Evolutionary conservation across 2,329 filamentous ascomycete genomes (phyloP).

Genomic region (Sporothrix schenckii): DNA sequence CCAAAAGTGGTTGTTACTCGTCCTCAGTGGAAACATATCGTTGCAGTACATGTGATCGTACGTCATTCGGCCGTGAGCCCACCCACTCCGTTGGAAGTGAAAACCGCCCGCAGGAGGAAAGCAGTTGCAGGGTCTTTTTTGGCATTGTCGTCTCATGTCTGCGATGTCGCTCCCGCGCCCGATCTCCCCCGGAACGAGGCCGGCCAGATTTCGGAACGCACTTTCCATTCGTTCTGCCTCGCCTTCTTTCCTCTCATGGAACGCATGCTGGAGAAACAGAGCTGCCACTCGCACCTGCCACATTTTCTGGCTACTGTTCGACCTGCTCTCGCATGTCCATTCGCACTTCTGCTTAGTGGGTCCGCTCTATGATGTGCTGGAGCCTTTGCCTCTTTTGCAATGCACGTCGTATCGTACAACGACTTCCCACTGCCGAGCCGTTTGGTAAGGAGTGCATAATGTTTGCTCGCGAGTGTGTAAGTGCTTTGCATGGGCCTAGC

Average conservation of each 20-base stretch:
- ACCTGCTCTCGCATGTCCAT: not conserved
- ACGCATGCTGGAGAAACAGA: not conserved
- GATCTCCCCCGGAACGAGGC: not conserved
- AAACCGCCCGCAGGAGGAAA: not conserved
- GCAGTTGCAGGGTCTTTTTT: not conserved
- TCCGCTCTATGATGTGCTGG: not conserved
- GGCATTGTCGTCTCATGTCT: not conserved
- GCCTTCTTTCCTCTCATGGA: not conserved
- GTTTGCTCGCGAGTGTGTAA: not conserved
- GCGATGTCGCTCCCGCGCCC: not conserved
- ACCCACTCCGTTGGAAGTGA: slow-evolving; percentile 23
- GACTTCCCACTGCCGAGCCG: not conserved
- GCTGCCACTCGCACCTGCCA: not conserved
- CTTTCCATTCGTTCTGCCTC: not conserved
- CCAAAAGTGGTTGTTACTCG: not conserved
- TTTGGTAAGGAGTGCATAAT: not conserved
- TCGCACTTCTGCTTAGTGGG: not conserved
- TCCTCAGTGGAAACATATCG: not conserved
- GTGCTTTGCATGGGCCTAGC: not conserved
- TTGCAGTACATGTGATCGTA: not conserved
- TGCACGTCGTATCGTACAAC: too few species aligned
- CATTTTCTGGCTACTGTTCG: not conserved
- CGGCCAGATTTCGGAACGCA: not conserved
- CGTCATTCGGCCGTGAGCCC: slow-evolving; percentile 22
- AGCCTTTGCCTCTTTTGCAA: not conserved